Percentiles rank a stretch among this genome's conserved stretches.
These are phyloP conservation scores for Fusarium sp. DNA, from an alignment of 2,329 filamentous ascomycete genomes.

Conservation along the genomic window DNA sequence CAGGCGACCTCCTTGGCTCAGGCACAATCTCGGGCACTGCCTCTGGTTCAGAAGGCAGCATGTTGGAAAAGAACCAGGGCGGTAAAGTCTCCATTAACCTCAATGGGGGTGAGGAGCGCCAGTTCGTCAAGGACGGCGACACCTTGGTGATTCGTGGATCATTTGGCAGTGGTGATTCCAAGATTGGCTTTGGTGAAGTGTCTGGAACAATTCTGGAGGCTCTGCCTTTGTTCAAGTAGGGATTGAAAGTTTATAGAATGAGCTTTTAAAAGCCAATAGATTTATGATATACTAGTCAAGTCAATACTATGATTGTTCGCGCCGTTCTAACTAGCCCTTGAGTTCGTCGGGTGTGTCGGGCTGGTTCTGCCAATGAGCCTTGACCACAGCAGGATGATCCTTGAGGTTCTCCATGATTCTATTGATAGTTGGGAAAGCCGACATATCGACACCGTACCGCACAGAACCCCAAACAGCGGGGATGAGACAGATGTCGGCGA, in stretches of 20 bases:
- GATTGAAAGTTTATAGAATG: not conserved
- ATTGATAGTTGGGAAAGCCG: constrained; percentile 58
- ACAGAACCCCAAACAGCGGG: constrained; percentile 69
- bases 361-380: constrained; percentile 65
- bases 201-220: constrained; percentile 65
- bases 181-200: constrained; percentile 83
- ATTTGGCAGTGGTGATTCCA: constrained; percentile 71
- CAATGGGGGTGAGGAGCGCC: constrained; percentile 72
- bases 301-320: no score
- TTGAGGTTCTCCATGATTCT: constrained; percentile 59
- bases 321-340: constrained; percentile 16
- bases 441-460: constrained; percentile 64
- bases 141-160: constrained; percentile 73
- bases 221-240: constrained; percentile 46
- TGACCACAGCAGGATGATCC: constrained; percentile 61
- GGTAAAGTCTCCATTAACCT: constrained; percentile 74
- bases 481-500: constrained; percentile 69
- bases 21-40: constrained; percentile 79
- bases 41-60: constrained; percentile 71
- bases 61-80: constrained; percentile 77
- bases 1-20: constrained; percentile 80
- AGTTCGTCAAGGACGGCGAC: constrained; percentile 80
- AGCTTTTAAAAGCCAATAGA: not conserved
- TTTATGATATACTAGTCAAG: not conserved
- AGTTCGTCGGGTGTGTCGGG: constrained; percentile 57